Percentiles rank a stretch among this genome's conserved stretches.
These are phyloP conservation scores for Clarireedia paspali DNA, from an alignment of 2,329 filamentous ascomycete species.

Conservation along the genomic window DNA sequence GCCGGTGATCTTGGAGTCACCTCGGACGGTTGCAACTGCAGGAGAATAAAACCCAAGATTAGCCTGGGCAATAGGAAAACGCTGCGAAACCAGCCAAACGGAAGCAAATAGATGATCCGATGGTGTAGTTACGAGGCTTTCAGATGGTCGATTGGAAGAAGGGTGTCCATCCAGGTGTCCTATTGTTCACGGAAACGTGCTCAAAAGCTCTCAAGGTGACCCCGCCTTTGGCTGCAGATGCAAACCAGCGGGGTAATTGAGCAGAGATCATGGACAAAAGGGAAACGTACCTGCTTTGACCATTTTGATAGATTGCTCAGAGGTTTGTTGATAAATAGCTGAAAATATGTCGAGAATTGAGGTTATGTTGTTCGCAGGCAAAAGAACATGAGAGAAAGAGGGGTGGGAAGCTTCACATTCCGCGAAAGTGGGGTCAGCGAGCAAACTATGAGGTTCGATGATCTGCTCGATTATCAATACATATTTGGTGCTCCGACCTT, in stretches of 20 bases:
- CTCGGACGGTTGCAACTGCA: constrained; percentile 89
- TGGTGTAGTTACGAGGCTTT: neutral
- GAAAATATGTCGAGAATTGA: neutral
- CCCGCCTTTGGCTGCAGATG: constrained; percentile 22
- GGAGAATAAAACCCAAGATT: constrained; percentile 12
- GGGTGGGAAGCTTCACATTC: neutral
- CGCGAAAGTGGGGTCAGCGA: constrained; percentile 4
- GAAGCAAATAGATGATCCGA: neutral
- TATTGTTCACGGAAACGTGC: constrained; percentile 41
- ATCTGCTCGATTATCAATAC: constrained; percentile 2
- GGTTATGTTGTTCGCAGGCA: constrained; percentile 1
- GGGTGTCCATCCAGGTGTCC: constrained; percentile 40
- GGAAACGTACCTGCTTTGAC: constrained; percentile 84
- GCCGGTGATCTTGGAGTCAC: constrained; percentile 92
- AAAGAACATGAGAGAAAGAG: constrained; percentile 4
- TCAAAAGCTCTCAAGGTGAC: constrained; percentile 47
- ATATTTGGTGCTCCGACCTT: neutral
- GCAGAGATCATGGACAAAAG: neutral
- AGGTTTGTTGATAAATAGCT: constrained; percentile 12
- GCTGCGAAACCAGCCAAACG: neutral
- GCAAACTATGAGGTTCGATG: too few species aligned
- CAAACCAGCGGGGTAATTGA: constrained; percentile 4
- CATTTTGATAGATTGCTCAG: constrained; percentile 64
- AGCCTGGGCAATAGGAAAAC: neutral
- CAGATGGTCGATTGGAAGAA: constrained; percentile 28